These are phyloP conservation scores for Pichia gijzeniarum DNA, from an alignment of 805 yeast genomes.

Conservation along the genomic window DNA sequence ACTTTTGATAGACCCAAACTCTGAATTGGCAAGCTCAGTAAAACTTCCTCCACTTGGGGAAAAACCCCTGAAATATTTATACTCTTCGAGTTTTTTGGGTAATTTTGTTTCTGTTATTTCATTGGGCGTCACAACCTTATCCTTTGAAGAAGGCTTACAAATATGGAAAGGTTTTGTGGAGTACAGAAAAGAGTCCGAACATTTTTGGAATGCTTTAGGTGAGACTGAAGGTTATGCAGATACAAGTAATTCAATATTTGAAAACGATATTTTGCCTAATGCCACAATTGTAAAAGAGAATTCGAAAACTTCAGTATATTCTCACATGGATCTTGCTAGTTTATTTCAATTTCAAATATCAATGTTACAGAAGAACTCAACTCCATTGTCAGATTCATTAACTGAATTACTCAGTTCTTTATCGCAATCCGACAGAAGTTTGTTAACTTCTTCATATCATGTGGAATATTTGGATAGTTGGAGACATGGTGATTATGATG, in stretches of 20 bases:
- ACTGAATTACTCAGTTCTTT: slow-evolving; percentile 37
- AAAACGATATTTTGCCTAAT: slow-evolving; percentile 7
- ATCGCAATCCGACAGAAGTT: slow-evolving; percentile 40
- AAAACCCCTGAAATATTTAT: slow-evolving; percentile 22
- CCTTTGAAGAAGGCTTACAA: slow-evolving; percentile 39
- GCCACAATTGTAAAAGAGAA: not conserved
- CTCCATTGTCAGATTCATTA: slow-evolving; percentile 41
- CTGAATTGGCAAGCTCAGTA: slow-evolving; percentile 8
- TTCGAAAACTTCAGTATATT: slow-evolving; percentile 14
- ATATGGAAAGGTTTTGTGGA: slow-evolving; percentile 38
- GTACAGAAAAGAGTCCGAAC: slow-evolving; percentile 29
- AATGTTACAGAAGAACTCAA: slow-evolving; percentile 45
- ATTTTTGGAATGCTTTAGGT: slow-evolving; percentile 15
- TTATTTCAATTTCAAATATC: slow-evolving; percentile 49
- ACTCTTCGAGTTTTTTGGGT: slow-evolving; percentile 40
- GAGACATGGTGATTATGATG: slow-evolving; percentile 54
- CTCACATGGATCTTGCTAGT: slow-evolving; percentile 45
- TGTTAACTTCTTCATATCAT: slow-evolving; percentile 45
- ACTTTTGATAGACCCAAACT: slow-evolving; percentile 28
- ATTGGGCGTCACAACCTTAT: slow-evolving; percentile 36
- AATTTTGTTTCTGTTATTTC: slow-evolving; percentile 37
- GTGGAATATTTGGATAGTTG: slow-evolving; percentile 55
- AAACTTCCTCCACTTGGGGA: slow-evolving; percentile 14
- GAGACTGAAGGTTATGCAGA: slow-evolving; percentile 7
- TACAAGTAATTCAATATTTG: not conserved